phyloP scores from a whole-genome alignment of 495 filamentous ascomycete genomes.

The Penicillium dipodomyicola region DNA sequence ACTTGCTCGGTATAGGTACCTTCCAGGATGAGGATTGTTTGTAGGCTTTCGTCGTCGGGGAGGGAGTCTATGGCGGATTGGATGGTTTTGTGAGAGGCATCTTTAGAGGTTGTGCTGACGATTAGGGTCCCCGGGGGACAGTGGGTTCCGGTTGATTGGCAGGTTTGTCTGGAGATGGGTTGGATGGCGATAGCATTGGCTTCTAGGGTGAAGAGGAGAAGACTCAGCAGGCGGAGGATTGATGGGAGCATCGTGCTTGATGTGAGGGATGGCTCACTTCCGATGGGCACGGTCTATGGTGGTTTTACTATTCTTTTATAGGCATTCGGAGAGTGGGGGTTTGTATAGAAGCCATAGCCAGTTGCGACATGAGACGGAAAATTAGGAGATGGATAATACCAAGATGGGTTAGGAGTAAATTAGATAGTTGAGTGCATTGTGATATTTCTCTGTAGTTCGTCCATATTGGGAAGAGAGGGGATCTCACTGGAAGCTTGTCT shows the following conservation, averaged over 20 bases:
- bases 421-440: background rate
- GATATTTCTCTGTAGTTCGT: slow-evolving; percentile 9
- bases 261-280: background rate
- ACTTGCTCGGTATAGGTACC: slow-evolving; percentile 59
- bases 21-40: slow-evolving; percentile 53
- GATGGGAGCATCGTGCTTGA: slow-evolving; percentile 9
- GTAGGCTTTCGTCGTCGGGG: slow-evolving; percentile 47
- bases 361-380: slow-evolving; percentile 3
- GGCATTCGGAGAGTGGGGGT: background rate
- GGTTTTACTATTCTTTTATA: background rate
- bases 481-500: slow-evolving; percentile 20
- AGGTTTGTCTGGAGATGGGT: slow-evolving; percentile 12
- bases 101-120: slow-evolving; percentile 37
- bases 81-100: slow-evolving; percentile 47
- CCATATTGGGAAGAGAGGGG: slow-evolving; percentile 9
- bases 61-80: slow-evolving; percentile 54
- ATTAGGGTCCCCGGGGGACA: slow-evolving; percentile 51
- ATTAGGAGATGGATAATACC: background rate
- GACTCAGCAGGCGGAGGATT: slow-evolving; percentile 12
- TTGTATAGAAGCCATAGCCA: background rate
- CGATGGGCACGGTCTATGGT: background rate
- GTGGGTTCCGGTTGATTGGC: slow-evolving; percentile 26
- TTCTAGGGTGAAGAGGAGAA: slow-evolving; percentile 7
- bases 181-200: slow-evolving; percentile 4
- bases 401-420: slow-evolving; percentile 1